Base-by-base conservation (phyloP, 768 basidiomycete genomes). In the Boletus coccyginus region DNA sequence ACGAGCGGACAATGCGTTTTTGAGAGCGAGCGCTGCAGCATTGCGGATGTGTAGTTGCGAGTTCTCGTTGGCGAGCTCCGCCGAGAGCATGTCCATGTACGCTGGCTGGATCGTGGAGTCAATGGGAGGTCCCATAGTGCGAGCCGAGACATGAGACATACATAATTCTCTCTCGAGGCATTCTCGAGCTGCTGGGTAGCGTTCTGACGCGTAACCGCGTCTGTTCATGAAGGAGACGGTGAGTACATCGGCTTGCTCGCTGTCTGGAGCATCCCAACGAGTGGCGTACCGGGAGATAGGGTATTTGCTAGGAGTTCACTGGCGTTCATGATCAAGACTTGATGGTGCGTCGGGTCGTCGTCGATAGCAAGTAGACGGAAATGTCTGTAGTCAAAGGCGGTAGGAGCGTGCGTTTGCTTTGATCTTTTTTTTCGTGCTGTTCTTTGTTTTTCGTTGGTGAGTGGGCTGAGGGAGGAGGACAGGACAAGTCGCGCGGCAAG, bases 21-120 rank as follows among this genome's bases (percentile, higher is more conserved):
- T 99, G 74, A 99, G 78, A 19, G 96, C 95, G 50, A 99, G 80
- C 70, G 93, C 94, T 24, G 97, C 95, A n/a, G 96, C 94, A 68
- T 92, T 96, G 62, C 97, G 82, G 50, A 95, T 83, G 70, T 93
- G 87, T 35, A 86, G 66, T 14, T 81, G 77, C 7, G 81, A 81
- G 43, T 60, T 75, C 70, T 94, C 92, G 63, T 93, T 88, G 31
- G 86, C 84, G 46, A 99, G 83, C 61, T 94, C 92, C 17, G 83
- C 75, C 17, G 91, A 88, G 59, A 99, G 86, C 81, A 92, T 93
- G 69, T 87, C 70, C 85, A 98, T 89, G 78, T 98, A 99, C 63
- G 86, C 87, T 58, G 92, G 90, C 94, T 96, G 74, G 46, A 74
- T 56, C 54, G 46, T 19, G 21, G 49, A 11, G 58, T 70, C 50